phyloP scores from a whole-genome alignment of 2,329 filamentous ascomycete species.

The Paramyrothecium sp. region DNA sequence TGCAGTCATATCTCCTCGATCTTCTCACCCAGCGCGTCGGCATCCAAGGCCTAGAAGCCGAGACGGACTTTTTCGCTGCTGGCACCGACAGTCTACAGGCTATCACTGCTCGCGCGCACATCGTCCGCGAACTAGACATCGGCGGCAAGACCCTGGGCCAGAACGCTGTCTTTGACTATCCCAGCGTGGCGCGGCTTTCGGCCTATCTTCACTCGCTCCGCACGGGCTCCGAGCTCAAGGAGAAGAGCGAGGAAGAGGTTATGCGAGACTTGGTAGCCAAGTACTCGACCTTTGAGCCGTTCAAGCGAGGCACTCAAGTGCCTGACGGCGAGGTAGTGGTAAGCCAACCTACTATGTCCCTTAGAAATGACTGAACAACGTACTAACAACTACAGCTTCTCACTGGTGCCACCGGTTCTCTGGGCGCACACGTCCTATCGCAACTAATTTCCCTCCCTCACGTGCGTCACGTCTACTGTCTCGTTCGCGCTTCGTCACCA shows the following conservation, averaged over 20 bases:
- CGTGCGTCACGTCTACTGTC: constrained; percentile 48
- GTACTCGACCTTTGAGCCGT: constrained; percentile 30
- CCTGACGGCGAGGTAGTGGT: constrained; percentile 29
- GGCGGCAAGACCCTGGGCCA: constrained; percentile 44
- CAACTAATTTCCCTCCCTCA: constrained; percentile 57
- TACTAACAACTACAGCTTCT: constrained; percentile 37
- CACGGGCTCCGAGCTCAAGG: constrained; percentile 9
- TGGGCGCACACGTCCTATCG: constrained; percentile 58
- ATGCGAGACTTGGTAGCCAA: constrained; percentile 34
- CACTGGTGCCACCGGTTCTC: constrained; percentile 60
- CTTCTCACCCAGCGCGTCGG: constrained; percentile 18
- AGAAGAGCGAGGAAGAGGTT: constrained; percentile 22
- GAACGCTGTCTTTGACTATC: constrained; percentile 60
- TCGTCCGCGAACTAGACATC: constrained; percentile 50
- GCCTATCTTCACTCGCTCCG: constrained; percentile 19
- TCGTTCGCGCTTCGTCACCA: constrained; percentile 42
- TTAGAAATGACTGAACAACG: accelerated
- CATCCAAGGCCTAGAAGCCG: constrained; percentile 15
- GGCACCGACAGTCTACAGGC: constrained; percentile 60
- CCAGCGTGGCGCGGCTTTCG: constrained; percentile 12
- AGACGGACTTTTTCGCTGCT: constrained; percentile 56
- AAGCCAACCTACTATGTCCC: constrained; percentile 11
- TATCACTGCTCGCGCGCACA: constrained; percentile 50
- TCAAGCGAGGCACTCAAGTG: constrained; percentile 12
- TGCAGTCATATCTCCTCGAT: constrained; percentile 31